A percentile compares a stretch with the other conserved stretches of the same genome.
These are phyloP conservation scores for Saturnispora besseyi DNA, from an alignment of 805 yeast species.

Conservation along the genomic window DNA sequence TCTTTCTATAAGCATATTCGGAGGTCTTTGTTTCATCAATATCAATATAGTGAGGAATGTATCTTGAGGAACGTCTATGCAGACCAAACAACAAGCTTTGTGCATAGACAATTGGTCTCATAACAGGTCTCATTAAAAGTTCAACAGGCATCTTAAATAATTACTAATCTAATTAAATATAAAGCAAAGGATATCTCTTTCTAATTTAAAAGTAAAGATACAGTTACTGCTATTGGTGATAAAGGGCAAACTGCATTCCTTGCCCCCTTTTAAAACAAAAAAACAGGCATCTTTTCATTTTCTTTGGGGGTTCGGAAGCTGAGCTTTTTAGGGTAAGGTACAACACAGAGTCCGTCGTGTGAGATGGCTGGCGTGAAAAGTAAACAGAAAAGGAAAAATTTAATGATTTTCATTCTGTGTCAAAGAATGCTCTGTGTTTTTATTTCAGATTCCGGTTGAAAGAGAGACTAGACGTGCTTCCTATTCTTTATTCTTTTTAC, in stretches of 20 bases:
- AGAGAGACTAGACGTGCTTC: too few relatives aligned
- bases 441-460: too few relatives aligned
- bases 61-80: slow-evolving; percentile 48
- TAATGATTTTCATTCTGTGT: neutral
- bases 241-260: neutral
- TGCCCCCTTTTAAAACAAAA: neutral
- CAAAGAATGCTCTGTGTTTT: neutral
- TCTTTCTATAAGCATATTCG: slow-evolving; percentile 41
- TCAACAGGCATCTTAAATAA: slow-evolving; percentile 45
- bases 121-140: slow-evolving; percentile 45
- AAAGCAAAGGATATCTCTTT: neutral
- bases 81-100: slow-evolving; percentile 46
- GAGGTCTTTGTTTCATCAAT: slow-evolving; percentile 28
- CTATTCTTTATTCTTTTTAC: too few relatives aligned
- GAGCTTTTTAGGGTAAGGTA: too few relatives aligned
- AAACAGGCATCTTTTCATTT: too few relatives aligned
- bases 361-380: neutral
- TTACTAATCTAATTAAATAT: neutral
- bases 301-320: too few relatives aligned
- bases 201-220: neutral
- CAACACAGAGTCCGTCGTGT: neutral
- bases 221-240: neutral
- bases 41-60: slow-evolving; percentile 45
- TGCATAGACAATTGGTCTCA: slow-evolving; percentile 51
- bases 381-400: neutral